phyloP scores from a whole-genome alignment of 2,329 filamentous ascomycete genomes.

The Orbilia javanica region DNA sequence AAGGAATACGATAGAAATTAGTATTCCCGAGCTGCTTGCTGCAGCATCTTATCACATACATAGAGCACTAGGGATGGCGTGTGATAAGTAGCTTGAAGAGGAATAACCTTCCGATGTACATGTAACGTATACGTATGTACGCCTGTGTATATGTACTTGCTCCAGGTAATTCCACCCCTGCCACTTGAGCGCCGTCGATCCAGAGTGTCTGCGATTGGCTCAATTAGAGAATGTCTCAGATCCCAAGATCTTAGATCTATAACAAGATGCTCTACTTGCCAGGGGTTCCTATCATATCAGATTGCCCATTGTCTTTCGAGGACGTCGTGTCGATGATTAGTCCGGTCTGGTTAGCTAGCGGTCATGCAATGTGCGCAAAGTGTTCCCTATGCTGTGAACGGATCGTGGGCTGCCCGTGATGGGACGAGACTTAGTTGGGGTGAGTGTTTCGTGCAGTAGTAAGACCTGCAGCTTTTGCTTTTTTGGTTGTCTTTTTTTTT shows the following conservation, averaged over 20 bases:
- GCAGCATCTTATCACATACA: constrained; percentile 1
- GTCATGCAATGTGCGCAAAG: constrained; percentile 19
- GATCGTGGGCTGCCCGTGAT: constrained; percentile 5
- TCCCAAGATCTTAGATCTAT: constrained; percentile 44
- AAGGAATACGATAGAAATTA: constrained; percentile 3
- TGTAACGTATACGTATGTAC: background rate
- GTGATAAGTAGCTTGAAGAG: constrained; percentile 11
- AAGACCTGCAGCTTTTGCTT: constrained; percentile 10
- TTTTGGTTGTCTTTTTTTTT: background rate
- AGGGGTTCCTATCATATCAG: background rate
- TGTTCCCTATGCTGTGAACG: background rate
- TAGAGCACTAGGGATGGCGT: background rate
- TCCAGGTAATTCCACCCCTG: constrained; percentile 23
- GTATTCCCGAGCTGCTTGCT: background rate
- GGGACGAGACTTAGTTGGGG: background rate
- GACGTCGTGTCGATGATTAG: background rate
- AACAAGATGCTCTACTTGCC: background rate
- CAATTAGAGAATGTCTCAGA: constrained; percentile 33
- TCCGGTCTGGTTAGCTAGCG: background rate
- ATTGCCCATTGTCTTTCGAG: background rate
- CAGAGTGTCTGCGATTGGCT: constrained; percentile 4
- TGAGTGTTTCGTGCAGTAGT: constrained; percentile 17
- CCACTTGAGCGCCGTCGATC: constrained; percentile 3
- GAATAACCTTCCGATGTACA: constrained; percentile 11
- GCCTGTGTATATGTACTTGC: background rate